Base-by-base conservation (phyloP, 805 yeast genomes). In the Candida ponderosae region DNA sequence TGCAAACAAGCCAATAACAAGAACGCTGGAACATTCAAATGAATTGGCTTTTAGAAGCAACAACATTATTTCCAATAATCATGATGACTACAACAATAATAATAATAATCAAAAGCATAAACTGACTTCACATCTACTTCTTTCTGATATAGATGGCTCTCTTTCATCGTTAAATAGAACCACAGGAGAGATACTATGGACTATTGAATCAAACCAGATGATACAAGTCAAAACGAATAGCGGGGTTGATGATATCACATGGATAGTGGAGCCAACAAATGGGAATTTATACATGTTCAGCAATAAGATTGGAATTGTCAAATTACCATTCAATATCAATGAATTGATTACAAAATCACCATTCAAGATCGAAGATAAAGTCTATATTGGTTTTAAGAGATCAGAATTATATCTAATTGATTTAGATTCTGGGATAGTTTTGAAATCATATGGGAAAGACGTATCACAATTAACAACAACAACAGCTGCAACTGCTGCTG, bases 181-280 rank as follows among this genome's bases (percentile, higher is more conserved):
- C 35, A 76, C 82, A 0, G 97, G 97, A 2, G 74, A 74, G 19
- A 56, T 79, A 9, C 52, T 81, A 14, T 89, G 97, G 97, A 70
- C 87, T 0, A 58, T 88, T 3, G 72, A 75, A 51, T 48, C 18
- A 31, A 31, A 10, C 44, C 54, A 5, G 32, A 38, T 16, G 39
- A 39, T 20, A 32, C 35, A 15, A 26, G 7, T 11, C 8, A 38
- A 36, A 14, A 33, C 43, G 14, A 38, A 32, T 17, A 32, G 37
- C 7, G 4, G 4, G 10, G 63, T 48, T 18, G 56, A 56, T 4
- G 63, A 65, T 17, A 49, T 70, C 36, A 73, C 81, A 0, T 84
- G 97, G 90, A 79, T 90, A 36, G 90, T 93, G 1, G 98, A 93
- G 48, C 97, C 97, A 0, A 74, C 79, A 5, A 95, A 84, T 40